These are phyloP conservation scores for Extremus antarcticus DNA, from an alignment of 495 filamentous ascomycete genomes.

Conservation along the genomic window DNA sequence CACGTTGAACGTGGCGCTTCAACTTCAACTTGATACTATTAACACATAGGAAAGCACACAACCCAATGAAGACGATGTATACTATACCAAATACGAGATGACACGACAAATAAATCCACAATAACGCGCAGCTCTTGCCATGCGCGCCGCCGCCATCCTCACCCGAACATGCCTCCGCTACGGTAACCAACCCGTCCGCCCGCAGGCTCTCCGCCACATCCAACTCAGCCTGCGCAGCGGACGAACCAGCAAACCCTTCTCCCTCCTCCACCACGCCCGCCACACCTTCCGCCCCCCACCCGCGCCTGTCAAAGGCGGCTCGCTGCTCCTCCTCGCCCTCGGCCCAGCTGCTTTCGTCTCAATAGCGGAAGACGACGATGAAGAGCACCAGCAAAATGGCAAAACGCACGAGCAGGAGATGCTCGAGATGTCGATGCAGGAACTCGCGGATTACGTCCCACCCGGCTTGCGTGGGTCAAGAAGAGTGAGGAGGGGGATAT, in stretches of 20 bases:
- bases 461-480: constrained; percentile 47
- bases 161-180: constrained; percentile 15
- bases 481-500: constrained; percentile 42
- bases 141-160: constrained; percentile 15
- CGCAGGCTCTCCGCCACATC: constrained; percentile 14
- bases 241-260: constrained; percentile 6
- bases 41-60: too few relatives aligned
- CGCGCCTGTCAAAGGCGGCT: constrained; percentile 21
- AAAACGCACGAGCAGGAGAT: constrained; percentile 73
- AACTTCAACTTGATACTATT: too few relatives aligned
- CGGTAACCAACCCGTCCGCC: constrained; percentile 6
- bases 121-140: too few relatives aligned
- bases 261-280: constrained; percentile 1
- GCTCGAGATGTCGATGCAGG: constrained; percentile 67
- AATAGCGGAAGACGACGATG: constrained; percentile 47
- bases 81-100: too few relatives aligned
- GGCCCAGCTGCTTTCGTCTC: constrained; percentile 61
- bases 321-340: constrained; percentile 41
- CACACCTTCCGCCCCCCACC: constrained; percentile 23
- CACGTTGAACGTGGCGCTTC: too few relatives aligned
- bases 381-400: constrained; percentile 38
- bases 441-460: constrained; percentile 56
- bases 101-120: too few relatives aligned
- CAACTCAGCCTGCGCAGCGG: constrained; percentile 13
- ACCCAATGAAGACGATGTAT: too few relatives aligned